A percentile compares a stretch with the other conserved stretches of the same genome.
Conservation (phyloP, 352 stramenopile species). For the Phytophthora melonis region DNA sequence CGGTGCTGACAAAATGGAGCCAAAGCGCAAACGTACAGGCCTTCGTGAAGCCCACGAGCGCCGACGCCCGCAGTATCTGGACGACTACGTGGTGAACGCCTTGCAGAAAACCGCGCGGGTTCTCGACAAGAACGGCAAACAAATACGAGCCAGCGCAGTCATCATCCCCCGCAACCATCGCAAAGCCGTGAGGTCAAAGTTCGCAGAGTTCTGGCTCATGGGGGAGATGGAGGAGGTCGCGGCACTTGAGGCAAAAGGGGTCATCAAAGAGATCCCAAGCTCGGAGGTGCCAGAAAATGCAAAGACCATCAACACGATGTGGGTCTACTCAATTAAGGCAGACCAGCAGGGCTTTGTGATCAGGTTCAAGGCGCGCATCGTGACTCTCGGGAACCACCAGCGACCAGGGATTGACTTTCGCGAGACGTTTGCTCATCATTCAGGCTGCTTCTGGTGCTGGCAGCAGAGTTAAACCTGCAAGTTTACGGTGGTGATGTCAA, state of each 20-base stretch:
- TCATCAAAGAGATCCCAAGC: not conserved
- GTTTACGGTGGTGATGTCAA: not conserved
- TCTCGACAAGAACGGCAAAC: no score
- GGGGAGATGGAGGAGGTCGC: no score
- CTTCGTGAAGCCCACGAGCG: no score
- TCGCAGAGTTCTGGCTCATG: no score
- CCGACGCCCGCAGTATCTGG: no score
- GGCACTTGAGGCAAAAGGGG: not conserved
- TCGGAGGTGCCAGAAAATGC: not conserved
- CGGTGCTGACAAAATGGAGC: no score
- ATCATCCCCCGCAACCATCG: no score
- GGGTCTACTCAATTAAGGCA: constrained; percentile 14
- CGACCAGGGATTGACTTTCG: constrained; percentile 12
- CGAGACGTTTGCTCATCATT: constrained; percentile 4
- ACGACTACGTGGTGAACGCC: no score
- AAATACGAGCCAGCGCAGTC: no score
- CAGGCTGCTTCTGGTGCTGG: constrained; percentile 1
- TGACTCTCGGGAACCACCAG: constrained; percentile 1
- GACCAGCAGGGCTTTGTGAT: constrained; percentile 14
- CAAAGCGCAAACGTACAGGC: no score
- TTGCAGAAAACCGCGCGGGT: no score
- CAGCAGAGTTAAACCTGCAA: constrained; percentile 2
- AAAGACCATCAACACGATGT: constrained; percentile 17
- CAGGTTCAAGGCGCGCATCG: constrained; percentile 2
- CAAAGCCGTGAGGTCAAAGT: no score